phyloP scores from a whole-genome alignment of 345 rosid genomes.

The Gossypium ekmanianum region DNA sequence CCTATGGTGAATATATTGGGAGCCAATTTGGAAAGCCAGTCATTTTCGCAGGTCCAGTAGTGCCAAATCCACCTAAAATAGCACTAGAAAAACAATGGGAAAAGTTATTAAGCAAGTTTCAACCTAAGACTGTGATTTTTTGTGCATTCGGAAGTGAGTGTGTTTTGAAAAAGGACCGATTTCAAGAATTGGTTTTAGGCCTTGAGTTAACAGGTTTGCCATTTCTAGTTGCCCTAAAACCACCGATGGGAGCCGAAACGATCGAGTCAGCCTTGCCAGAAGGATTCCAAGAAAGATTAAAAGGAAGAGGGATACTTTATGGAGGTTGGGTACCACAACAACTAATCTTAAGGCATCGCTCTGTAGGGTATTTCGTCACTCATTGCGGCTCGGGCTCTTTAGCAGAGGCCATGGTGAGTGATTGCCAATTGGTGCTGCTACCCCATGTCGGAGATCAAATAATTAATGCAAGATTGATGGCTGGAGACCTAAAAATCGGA shows the following conservation, averaged over 20 bases:
- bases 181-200: too few species aligned
- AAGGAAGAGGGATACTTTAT: too few species aligned
- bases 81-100: slow-evolving; percentile 21
- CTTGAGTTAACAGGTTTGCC: too few species aligned
- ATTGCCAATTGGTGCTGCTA: too few species aligned
- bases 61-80: slow-evolving; percentile 24
- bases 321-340: not conserved
- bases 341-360: slow-evolving; percentile 27
- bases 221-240: slow-evolving; percentile 25
- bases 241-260: slow-evolving; percentile 25
- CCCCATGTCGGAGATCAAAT: too few species aligned
- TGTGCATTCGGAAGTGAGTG: too few species aligned
- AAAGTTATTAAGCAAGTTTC: too few species aligned
- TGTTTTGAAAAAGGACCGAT: too few species aligned
- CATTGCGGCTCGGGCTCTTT: not conserved
- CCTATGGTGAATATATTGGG: slow-evolving; percentile 26
- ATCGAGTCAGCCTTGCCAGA: slow-evolving; percentile 31
- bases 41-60: slow-evolving; percentile 21
- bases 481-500: too few species aligned
- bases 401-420: too few species aligned
- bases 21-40: slow-evolving; percentile 19
- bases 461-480: too few species aligned
- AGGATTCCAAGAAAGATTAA: slow-evolving; percentile 18
- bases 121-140: too few species aligned
- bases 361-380: slow-evolving; percentile 41